Evolutionary conservation across 768 basidiomycete species (phyloP), one percentile per base, ranked within the genome.

Genomic region (Lyophyllum decastes): DNA sequence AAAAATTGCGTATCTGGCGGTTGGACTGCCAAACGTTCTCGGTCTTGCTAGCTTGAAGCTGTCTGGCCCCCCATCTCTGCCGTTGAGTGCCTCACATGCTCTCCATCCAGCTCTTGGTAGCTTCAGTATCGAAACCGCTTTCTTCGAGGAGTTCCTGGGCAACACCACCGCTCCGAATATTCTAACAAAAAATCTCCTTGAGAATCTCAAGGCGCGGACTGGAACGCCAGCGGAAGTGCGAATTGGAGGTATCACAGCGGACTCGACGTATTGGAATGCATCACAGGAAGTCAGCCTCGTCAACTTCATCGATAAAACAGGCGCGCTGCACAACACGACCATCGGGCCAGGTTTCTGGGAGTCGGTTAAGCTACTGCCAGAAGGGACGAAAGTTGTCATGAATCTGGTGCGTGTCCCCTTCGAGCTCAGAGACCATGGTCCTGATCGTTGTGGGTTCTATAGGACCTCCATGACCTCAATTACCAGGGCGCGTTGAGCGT

Each of bases 111-210:
- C 79, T 10, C 67, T 84, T 24, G 81, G 74, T 24, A 81, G 81
- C 55, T 83, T 83, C 68, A 82, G 81, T 60, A 78, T 84, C 49
- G 82, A 84, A 68, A 83, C 79, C 0, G 81, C 81, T 1, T 82
- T 79, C 60, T 81, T 83, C 55, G 79, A 80, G 51, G 76, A 76
- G 55, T 83, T 76, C 59, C 62, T 81, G 11, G 82, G 82, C 8
- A 83, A 83, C 58, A 61, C 60, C 8, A 70, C 76, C 22, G 58
- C 66, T 51, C 80, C 81, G 1, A 83, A 82, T 60, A 60, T 63
- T 4, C 64, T 82, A 10, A 79, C 81, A 2, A 69, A 70, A 45
- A 73, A 76, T 46, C 64, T 83, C 33, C 71, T 84, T 22, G 70
- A 78, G 49, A 81, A 82, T 59, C 65, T 84, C 21, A 72, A 72